Evolutionary conservation across 2,329 filamentous ascomycete genomes (phyloP).

Genomic region (Sporothrix euskadiensis): DNA sequence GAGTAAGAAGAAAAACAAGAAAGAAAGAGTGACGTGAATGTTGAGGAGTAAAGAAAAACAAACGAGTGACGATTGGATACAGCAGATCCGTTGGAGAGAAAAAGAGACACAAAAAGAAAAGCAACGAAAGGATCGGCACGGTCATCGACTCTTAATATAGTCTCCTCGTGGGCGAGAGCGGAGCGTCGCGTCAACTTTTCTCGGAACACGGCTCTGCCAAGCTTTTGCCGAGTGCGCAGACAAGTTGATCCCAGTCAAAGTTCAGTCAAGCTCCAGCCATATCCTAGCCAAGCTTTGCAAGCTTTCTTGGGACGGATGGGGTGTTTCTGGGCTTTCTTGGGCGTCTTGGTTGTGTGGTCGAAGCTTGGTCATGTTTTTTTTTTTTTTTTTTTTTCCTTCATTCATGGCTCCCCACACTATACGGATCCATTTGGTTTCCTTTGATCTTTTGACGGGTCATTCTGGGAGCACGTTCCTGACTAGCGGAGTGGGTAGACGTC

Average conservation of each 20-base stretch:
- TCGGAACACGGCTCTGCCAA: neutral
- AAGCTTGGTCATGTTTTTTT: neutral
- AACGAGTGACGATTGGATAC: slow-evolving; percentile 13
- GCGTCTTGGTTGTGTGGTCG: neutral
- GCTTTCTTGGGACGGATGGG: neutral
- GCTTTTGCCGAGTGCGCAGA: neutral
- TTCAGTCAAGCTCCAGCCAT: too few species aligned
- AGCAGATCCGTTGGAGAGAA: slow-evolving; percentile 17
- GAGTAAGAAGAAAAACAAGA: neutral
- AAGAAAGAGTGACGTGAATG: neutral
- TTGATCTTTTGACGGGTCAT: neutral
- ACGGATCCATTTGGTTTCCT: neutral
- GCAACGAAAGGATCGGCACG: neutral
- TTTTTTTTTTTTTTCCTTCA: neutral
- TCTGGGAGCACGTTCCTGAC: slow-evolving; percentile 9
- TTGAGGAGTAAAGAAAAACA: neutral
- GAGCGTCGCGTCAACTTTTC: neutral
- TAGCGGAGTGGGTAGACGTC: neutral
- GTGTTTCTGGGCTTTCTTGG: neutral
- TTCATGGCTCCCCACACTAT: neutral
- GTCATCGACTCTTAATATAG: neutral
- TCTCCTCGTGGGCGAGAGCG: neutral
- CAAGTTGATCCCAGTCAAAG: neutral
- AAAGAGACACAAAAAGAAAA: neutral
- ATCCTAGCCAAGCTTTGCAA: neutral